phyloP scores from a whole-genome alignment of 257 asterid genomes.

The Solanum sejunctum region DNA sequence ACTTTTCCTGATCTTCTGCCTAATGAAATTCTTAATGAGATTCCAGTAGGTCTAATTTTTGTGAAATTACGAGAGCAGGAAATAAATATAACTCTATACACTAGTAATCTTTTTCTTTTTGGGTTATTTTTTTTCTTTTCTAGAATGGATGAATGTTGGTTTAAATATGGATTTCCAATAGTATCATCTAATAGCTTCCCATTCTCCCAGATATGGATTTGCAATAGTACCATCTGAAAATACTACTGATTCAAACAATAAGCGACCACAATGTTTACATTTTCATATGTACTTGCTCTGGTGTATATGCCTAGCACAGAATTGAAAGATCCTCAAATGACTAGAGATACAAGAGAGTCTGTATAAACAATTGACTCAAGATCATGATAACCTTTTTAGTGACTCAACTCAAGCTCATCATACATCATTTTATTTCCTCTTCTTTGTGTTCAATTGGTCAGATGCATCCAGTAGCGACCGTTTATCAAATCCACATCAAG shows the following conservation, averaged over 20 bases:
- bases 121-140: neutral
- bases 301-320: neutral
- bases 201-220: neutral
- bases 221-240: neutral
- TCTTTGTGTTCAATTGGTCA: neutral
- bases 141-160: neutral
- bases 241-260: neutral
- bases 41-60: neutral
- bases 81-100: neutral
- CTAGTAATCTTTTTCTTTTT: neutral
- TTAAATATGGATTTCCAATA: neutral
- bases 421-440: neutral
- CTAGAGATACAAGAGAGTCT: no score
- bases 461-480: neutral
- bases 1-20: slow-evolving; percentile 45
- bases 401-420: neutral
- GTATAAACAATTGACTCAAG: neutral
- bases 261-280: neutral
- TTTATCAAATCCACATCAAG: neutral
- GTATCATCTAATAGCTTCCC: neutral
- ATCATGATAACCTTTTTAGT: no score
- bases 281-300: neutral
- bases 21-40: slow-evolving; percentile 7
- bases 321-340: neutral
- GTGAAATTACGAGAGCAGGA: neutral